A percentile compares a stretch with the other conserved stretches of the same genome.
Evolutionary conservation across 495 filamentous ascomycete genomes (phyloP).

Genomic region (Cercophora samala): DNA sequence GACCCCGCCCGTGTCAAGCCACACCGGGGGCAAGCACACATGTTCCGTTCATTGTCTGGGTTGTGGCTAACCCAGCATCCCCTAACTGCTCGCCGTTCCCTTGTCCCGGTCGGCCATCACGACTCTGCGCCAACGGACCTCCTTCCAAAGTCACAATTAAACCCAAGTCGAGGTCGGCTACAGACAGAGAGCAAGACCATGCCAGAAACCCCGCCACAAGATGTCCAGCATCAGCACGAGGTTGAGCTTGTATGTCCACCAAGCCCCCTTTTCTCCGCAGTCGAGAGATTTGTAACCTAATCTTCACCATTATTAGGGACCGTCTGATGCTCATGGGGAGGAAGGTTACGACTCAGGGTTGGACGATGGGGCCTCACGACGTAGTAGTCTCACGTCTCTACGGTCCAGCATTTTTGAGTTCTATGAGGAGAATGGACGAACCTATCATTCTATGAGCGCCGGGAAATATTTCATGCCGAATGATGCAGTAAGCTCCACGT

Average conservation of each 20-base stretch:
- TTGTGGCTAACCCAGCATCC: not conserved
- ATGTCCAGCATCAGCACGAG: not conserved
- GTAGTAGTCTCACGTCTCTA: conserved; percentile 24
- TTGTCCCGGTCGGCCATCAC: not conserved
- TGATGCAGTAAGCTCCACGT: not conserved
- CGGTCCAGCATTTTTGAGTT: conserved; percentile 36
- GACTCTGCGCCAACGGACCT: too few relatives aligned
- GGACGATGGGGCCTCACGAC: not conserved
- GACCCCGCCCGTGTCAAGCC: not conserved
- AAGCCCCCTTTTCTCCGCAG: not conserved
- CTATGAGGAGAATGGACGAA: conserved; percentile 40
- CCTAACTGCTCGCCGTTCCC: not conserved
- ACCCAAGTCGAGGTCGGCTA: not conserved
- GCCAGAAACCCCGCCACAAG: not conserved
- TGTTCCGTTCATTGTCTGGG: too few relatives aligned
- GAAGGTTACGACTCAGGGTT: not conserved
- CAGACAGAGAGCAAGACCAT: not conserved
- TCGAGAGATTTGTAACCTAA: not conserved
- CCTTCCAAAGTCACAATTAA: not conserved
- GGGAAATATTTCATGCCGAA: conserved; percentile 18
- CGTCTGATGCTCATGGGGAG: not conserved
- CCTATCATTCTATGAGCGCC: conserved; percentile 44
- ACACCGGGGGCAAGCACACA: too few relatives aligned
- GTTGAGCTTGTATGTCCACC: not conserved
- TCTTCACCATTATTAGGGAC: not conserved